phyloP scores from a whole-genome alignment of 768 basidiomycete genomes.

The Trametes sanguinea region DNA sequence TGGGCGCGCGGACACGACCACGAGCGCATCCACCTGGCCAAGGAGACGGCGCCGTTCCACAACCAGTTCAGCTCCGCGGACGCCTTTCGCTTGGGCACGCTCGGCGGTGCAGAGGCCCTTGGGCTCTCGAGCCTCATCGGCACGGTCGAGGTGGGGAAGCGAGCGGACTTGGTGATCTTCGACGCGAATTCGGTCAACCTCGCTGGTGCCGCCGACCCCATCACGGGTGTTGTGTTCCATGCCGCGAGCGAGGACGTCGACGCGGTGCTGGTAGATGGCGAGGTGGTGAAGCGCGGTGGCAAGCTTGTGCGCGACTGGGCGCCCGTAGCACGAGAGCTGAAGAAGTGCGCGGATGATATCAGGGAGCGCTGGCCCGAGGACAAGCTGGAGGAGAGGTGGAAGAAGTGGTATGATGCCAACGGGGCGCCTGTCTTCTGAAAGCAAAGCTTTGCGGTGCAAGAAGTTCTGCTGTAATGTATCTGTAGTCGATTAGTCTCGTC shows the following conservation, averaged over 20 bases:
- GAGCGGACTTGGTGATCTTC: slow-evolving; percentile 34
- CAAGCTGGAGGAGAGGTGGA: slow-evolving; percentile 28
- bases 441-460: too few relatives aligned
- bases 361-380: slow-evolving; percentile 25
- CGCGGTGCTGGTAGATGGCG: slow-evolving; percentile 34
- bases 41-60: slow-evolving; percentile 20
- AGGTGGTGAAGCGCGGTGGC: slow-evolving; percentile 32
- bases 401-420: slow-evolving; percentile 23
- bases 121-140: slow-evolving; percentile 30
- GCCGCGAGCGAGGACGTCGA: slow-evolving; percentile 35
- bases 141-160: slow-evolving; percentile 35
- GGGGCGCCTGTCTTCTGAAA: slow-evolving; percentile 15
- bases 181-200: slow-evolving; percentile 34
- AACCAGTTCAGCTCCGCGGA: slow-evolving; percentile 28
- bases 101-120: slow-evolving; percentile 35
- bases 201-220: slow-evolving; percentile 30
- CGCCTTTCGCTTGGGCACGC: slow-evolving; percentile 33
- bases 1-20: slow-evolving; percentile 29
- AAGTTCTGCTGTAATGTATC: too few relatives aligned
- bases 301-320: slow-evolving; percentile 31
- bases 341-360: slow-evolving; percentile 24
- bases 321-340: slow-evolving; percentile 30
- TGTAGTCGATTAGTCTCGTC: too few relatives aligned
- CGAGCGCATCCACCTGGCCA: slow-evolving; percentile 23
- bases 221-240: slow-evolving; percentile 32